These are phyloP conservation scores for Hibiscus mutabilis DNA, from an alignment of 345 rosid species.

Conservation along the genomic window DNA sequence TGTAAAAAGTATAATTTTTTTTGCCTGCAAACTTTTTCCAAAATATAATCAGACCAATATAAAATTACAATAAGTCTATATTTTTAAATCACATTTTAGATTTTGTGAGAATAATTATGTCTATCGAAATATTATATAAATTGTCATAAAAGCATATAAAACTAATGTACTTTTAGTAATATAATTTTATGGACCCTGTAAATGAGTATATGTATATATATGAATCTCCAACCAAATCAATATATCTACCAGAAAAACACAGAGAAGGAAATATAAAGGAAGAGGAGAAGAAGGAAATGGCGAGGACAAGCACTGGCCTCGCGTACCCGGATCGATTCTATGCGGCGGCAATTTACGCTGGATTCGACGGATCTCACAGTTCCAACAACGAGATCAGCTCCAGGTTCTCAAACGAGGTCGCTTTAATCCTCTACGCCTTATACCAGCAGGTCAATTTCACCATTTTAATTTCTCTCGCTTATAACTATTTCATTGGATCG, in stretches of 20 bases:
- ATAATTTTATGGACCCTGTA: too few relatives aligned
- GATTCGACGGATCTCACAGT: slow-evolving; percentile 79
- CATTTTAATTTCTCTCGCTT: background rate
- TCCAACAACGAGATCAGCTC: slow-evolving; percentile 48
- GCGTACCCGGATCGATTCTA: slow-evolving; percentile 96
- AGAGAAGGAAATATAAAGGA: background rate
- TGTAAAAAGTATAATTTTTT: too few relatives aligned
- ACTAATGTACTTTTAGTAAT: background rate
- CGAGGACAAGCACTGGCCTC: slow-evolving; percentile 88
- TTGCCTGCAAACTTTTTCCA: too few relatives aligned
- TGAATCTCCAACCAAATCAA: background rate
- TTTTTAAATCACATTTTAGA: too few relatives aligned
- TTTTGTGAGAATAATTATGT: too few relatives aligned
- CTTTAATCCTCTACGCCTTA: slow-evolving; percentile 80
- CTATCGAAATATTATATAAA: too few relatives aligned
- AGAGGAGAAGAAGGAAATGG: slow-evolving; percentile 12
- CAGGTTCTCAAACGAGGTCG: slow-evolving; percentile 72
- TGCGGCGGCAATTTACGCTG: slow-evolving; percentile 82
- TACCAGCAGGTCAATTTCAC: slow-evolving; percentile 65
- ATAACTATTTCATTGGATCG: slow-evolving; percentile 17
- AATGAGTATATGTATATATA: background rate
- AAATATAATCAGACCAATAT: too few relatives aligned
- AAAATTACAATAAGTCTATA: too few relatives aligned
- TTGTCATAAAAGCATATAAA: background rate
- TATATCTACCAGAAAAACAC: background rate